A percentile compares a stretch with the other conserved stretches of the same genome.
phyloP scores from a whole-genome alignment of 805 yeast species.

The Kuraishia capsulata region DNA sequence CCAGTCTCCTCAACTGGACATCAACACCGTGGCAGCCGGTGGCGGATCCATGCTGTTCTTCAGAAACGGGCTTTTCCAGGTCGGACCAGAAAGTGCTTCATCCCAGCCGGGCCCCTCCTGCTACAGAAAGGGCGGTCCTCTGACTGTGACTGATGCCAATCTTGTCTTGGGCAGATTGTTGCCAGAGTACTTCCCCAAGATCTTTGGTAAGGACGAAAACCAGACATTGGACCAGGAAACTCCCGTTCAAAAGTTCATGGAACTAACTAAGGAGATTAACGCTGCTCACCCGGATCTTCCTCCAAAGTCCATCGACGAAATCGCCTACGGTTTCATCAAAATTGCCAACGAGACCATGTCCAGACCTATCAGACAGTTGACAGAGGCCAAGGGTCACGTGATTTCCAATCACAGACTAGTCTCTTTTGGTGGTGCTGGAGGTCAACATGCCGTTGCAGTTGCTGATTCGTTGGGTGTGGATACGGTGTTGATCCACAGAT shows the following conservation, averaged over 20 bases:
- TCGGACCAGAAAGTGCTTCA: slow-evolving; percentile 82
- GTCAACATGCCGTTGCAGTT: slow-evolving; percentile 78
- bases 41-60: slow-evolving; percentile 67
- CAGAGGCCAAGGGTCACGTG: slow-evolving; percentile 77
- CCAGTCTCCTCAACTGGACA: slow-evolving; percentile 78
- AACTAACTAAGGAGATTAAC: slow-evolving; percentile 50
- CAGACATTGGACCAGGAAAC: slow-evolving; percentile 54
- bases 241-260: slow-evolving; percentile 39
- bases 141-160: slow-evolving; percentile 83
- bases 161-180: slow-evolving; percentile 61
- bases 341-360: slow-evolving; percentile 90
- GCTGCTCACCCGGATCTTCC: slow-evolving; percentile 29
- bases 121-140: slow-evolving; percentile 76
- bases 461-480: slow-evolving; percentile 63
- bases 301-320: slow-evolving; percentile 47
- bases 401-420: slow-evolving; percentile 63
- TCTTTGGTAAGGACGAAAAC: slow-evolving; percentile 76
- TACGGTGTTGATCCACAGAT: slow-evolving; percentile 66
- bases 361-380: slow-evolving; percentile 73
- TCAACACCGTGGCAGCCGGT: slow-evolving; percentile 79
- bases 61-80: slow-evolving; percentile 65
- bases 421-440: slow-evolving; percentile 91
- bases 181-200: slow-evolving; percentile 70
- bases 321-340: slow-evolving; percentile 72
- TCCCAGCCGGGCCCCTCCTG: slow-evolving; percentile 91